Evolutionary conservation across 306 rosid species (phyloP), one percentile per base, ranked within the genome.

Genomic region (Comarum palustre): DNA sequence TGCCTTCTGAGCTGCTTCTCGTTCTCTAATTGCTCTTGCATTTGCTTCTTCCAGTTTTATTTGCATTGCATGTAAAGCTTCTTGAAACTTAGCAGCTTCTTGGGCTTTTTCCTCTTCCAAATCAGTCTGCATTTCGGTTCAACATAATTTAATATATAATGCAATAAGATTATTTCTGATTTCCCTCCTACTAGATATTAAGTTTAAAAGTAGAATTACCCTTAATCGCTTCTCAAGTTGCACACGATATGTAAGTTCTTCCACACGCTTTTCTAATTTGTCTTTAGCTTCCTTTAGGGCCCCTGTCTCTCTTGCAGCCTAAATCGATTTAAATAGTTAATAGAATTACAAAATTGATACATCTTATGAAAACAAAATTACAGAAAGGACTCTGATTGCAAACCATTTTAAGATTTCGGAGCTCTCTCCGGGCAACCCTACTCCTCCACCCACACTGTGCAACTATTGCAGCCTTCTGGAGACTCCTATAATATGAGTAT

Each of bases 251-350:
- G 99, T 92, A 69, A 95, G 99, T 81, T 95, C 99, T 86, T 95
- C 99, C 72, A 95, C 99, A 57, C 99, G 97, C 85, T 95, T 95
- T 82, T 95, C 99, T 63, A 95, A 83, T 85, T 95, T 95, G 96
- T 95, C 96, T 66, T 95, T 95, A 57, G 97, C 97, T 84, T 95
- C 99, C 85, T 95, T 89, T 42, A 95, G 97, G 54, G 99, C 99
- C 57, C 99, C 99, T 2, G 99, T 95, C 79, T 95, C 99, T 84
- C 93, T 92, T 45, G 99, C 87, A 84, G 99, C 99, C 99, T 95
- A 86, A 74, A 82, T 57, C 12, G 32, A 77, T 64, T 82, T 46
- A 77, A 64, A 73, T 42, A 67, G n/a, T 11, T 52, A 80, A 13
- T 43, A 11, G 24, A 24, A 63, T 31, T 45, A 50, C 45, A 38